These are phyloP conservation scores for Priceomyces carsonii DNA, from an alignment of 805 yeast genomes.

Conservation along the genomic window DNA sequence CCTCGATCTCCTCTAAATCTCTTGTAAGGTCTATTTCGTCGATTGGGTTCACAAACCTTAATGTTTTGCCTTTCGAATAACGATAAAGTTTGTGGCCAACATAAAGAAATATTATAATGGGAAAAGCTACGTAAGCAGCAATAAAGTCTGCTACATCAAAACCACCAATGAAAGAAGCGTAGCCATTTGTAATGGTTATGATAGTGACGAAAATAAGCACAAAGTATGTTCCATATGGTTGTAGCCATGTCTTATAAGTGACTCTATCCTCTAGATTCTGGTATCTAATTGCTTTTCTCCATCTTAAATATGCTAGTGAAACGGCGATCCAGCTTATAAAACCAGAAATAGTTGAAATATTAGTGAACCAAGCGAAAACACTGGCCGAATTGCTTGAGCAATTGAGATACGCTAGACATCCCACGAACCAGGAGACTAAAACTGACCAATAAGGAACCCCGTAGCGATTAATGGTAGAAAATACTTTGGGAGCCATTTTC, in stretches of 20 bases:
- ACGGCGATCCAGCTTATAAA: slow-evolving; percentile 53
- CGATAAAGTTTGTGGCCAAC: slow-evolving; percentile 27
- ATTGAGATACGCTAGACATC: slow-evolving; percentile 28
- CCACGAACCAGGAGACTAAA: slow-evolving; percentile 65
- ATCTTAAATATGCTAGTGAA: slow-evolving; percentile 56
- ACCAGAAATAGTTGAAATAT: slow-evolving; percentile 69
- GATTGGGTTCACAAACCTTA: neutral
- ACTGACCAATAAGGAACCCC: slow-evolving; percentile 31
- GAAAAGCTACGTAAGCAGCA: slow-evolving; percentile 37
- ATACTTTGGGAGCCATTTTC: slow-evolving; percentile 19
- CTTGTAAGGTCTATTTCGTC: slow-evolving; percentile 56
- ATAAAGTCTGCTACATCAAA: slow-evolving; percentile 28
- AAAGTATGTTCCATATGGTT: slow-evolving; percentile 33
- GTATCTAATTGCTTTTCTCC: slow-evolving; percentile 43
- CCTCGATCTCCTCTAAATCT: slow-evolving; percentile 57
- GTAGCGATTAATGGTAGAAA: slow-evolving; percentile 12
- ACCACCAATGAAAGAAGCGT: slow-evolving; percentile 26
- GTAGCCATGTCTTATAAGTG: slow-evolving; percentile 27
- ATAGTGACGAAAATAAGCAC: slow-evolving; percentile 23
- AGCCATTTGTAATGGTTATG: slow-evolving; percentile 32
- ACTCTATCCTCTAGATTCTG: slow-evolving; percentile 10
- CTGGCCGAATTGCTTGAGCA: slow-evolving; percentile 56
- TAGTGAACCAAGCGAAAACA: slow-evolving; percentile 72
- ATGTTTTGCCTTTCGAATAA: too few species aligned
- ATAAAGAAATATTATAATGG: slow-evolving; percentile 26